These are phyloP conservation scores for Pseudoneurospora amorphoporcata DNA, from an alignment of 495 filamentous ascomycete species.

Conservation along the genomic window DNA sequence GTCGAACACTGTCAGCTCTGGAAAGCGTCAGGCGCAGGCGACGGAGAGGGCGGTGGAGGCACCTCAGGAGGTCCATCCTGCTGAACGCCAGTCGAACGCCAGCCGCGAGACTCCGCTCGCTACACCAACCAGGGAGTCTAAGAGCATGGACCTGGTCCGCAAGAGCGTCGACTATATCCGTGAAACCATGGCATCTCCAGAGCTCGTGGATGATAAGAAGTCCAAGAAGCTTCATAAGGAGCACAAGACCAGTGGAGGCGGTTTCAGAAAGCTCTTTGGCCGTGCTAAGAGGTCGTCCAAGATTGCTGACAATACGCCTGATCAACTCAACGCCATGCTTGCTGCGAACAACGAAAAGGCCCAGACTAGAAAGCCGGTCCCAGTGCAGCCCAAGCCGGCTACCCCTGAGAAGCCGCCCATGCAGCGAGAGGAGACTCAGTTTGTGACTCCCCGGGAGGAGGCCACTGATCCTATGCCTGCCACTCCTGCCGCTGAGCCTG, in stretches of 20 bases:
- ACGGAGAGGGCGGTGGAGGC: constrained; percentile 25
- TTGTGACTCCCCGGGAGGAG: constrained; percentile 20
- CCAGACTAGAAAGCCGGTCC: constrained; percentile 9
- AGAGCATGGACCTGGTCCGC: constrained; percentile 26
- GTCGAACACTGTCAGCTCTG: background rate
- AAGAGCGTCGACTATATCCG: constrained; percentile 28
- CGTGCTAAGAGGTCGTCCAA: constrained; percentile 47
- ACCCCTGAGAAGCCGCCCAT: constrained; percentile 20
- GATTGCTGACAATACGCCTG: constrained; percentile 37
- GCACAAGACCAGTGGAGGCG: constrained; percentile 29
- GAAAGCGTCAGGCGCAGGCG: background rate
- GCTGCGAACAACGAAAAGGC: constrained; percentile 10
- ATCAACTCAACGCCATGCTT: constrained; percentile 28
- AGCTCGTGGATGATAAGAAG: constrained; percentile 36
- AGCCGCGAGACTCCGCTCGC: constrained; percentile 30
- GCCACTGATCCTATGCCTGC: constrained; percentile 15
- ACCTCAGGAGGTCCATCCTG: constrained; percentile 26
- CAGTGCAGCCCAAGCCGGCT: constrained; percentile 12
- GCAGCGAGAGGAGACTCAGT: constrained; percentile 12
- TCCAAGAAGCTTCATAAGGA: constrained; percentile 47
- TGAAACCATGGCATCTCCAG: constrained; percentile 35
- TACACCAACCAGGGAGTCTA: constrained; percentile 26
- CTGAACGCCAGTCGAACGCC: constrained; percentile 21
- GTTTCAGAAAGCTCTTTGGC: constrained; percentile 55
- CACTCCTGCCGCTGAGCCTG: background rate